phyloP scores from a whole-genome alignment of 1,139 yeast genomes.

The Saccharomyces hybrid region DNA sequence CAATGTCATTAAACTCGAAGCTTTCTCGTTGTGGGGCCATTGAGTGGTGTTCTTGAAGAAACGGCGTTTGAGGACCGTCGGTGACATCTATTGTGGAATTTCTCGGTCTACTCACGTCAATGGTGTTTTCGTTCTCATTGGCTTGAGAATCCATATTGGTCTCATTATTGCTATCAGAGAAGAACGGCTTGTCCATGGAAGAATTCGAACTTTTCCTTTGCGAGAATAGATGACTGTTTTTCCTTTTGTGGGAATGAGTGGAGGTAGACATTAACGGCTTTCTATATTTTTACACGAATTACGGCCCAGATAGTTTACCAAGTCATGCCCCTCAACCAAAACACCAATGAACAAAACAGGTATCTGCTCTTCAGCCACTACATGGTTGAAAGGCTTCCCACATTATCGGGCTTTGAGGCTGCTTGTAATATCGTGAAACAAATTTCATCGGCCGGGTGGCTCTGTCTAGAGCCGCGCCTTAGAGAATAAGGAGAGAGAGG shows the following conservation, averaged over 20 bases:
- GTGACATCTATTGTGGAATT: background rate
- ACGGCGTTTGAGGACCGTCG: background rate
- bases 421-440: background rate
- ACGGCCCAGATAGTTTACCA: background rate
- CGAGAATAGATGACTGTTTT: conserved; percentile 10
- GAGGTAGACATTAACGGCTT: background rate
- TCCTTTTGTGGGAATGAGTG: conserved; percentile 10
- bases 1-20: background rate
- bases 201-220: conserved; percentile 10
- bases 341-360: background rate
- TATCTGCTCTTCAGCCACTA: background rate
- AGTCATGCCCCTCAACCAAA: background rate
- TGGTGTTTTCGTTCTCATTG: background rate
- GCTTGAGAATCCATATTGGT: background rate
- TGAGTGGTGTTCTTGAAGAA: background rate
- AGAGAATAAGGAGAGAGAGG: conserved; percentile 1
- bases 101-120: background rate
- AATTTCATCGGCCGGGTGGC: conserved; percentile 1
- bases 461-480: background rate
- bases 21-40: background rate
- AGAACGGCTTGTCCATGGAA: conserved; percentile 1
- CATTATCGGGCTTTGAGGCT: background rate
- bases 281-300: background rate
- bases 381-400: background rate
- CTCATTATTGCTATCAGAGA: background rate